Conservation (phyloP, 345 rosid species). For the Linum trigynum region DNA sequence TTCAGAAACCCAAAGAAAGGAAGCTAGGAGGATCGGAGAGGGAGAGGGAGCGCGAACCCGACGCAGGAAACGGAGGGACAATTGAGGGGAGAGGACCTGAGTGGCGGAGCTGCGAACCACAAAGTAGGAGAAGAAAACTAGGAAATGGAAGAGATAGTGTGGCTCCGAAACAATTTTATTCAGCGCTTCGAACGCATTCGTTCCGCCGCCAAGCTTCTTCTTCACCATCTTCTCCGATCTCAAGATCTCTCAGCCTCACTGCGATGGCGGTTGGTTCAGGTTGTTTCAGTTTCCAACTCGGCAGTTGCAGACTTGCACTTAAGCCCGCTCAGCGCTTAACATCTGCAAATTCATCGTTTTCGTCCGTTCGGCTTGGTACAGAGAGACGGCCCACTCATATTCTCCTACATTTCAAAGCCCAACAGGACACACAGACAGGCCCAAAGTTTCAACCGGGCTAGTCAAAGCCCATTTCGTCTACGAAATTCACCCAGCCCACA, state of each 20-base stretch:
- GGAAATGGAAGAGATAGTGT: slow-evolving; percentile 53
- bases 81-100: slow-evolving; percentile 34
- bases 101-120: slow-evolving; percentile 51
- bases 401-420: too few relatives aligned
- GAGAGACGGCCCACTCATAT: too few relatives aligned
- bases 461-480: too few relatives aligned
- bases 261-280: slow-evolving; percentile 9
- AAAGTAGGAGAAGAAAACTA: slow-evolving; percentile 67
- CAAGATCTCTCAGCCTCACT: not conserved
- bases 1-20: not conserved
- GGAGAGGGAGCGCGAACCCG: slow-evolving; percentile 28
- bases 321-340: slow-evolving; percentile 1
- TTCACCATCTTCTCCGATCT: slow-evolving; percentile 15
- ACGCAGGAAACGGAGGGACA: slow-evolving; percentile 33
- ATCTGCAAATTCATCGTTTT: too few relatives aligned
- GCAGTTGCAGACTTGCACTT: slow-evolving; percentile 21
- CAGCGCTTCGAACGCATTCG: slow-evolving; percentile 32
- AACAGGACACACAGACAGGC: too few relatives aligned
- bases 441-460: too few relatives aligned
- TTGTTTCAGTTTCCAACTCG: slow-evolving; percentile 6
- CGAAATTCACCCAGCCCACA: too few relatives aligned
- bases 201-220: slow-evolving; percentile 7
- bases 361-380: too few relatives aligned
- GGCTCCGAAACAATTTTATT: slow-evolving; percentile 58
- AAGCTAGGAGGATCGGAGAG: not conserved